phyloP scores from a whole-genome alignment of 371 early-diverging fungal species.

The Entomophthora muscae region DNA sequence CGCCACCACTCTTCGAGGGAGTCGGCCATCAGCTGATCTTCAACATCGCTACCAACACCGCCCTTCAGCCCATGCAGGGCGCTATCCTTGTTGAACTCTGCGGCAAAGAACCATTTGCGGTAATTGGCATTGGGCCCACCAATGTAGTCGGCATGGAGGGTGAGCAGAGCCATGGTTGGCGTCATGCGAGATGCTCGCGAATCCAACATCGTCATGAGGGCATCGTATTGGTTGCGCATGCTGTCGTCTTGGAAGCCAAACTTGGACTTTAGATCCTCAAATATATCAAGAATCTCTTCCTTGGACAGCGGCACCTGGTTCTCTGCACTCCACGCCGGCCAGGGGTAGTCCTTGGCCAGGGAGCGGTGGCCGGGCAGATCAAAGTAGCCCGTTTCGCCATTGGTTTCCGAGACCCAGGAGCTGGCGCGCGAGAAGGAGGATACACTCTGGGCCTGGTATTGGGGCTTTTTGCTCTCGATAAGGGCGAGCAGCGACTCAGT shows the following conservation, averaged over 20 bases:
- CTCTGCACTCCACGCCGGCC: slow-evolving; percentile 49
- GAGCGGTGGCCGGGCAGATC: slow-evolving; percentile 4
- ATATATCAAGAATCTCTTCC: slow-evolving; percentile 43
- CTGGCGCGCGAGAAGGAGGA: slow-evolving; percentile 4
- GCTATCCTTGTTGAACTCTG: slow-evolving; percentile 53
- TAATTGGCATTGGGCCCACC: slow-evolving; percentile 74
- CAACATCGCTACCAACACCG: slow-evolving; percentile 12
- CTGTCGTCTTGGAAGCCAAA: slow-evolving; percentile 76
- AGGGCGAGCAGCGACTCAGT: slow-evolving; percentile 55
- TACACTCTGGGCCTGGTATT: slow-evolving; percentile 9
- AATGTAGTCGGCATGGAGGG: slow-evolving; percentile 71
- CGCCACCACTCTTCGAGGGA: slow-evolving; percentile 51
- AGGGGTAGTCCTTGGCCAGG: slow-evolving; percentile 20
- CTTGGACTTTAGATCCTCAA: slow-evolving; percentile 33
- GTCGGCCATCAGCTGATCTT: slow-evolving; percentile 20
- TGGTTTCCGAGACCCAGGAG: slow-evolving; percentile 7
- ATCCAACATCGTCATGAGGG: slow-evolving; percentile 64
- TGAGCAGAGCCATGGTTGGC: slow-evolving; percentile 50
- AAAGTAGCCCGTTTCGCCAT: slow-evolving; percentile 6
- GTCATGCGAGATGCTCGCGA: slow-evolving; percentile 66
- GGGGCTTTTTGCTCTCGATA: slow-evolving; percentile 41
- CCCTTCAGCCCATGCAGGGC: slow-evolving; percentile 13
- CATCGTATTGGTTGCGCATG: slow-evolving; percentile 53
- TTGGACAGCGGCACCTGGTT: slow-evolving; percentile 40
- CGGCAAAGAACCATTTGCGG: slow-evolving; percentile 72